Base-by-base conservation (phyloP, 441 rosid genomes). In the Arabidopsis lyrata region DNA sequence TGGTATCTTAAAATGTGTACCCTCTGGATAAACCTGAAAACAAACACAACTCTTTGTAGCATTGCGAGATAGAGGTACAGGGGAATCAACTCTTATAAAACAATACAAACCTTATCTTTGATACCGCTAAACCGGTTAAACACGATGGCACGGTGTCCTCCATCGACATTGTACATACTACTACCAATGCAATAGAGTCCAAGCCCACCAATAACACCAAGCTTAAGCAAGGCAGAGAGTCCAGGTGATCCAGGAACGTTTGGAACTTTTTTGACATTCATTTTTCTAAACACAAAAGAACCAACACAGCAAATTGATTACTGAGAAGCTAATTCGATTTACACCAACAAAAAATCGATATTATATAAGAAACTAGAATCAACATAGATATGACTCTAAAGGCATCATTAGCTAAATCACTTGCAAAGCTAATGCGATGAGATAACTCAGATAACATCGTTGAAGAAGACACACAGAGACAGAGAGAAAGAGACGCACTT, bases 1-100 rank as follows among this genome's bases (percentile, higher is more conserved):
- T 11, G 95, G 97, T 68, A 89, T 5, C 86, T 83, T 88, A 39
- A 89, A 76, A 77, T 89, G 93, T 5, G 97, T 91, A 5, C 97
- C 97, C 73, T 91, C 97, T 35, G 93, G 90, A 72, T 87, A 49
- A 8, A 49, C 54, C 53, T 91, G 52, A 24, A 22, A 36, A 14
- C 11, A 39, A 6, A 20, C 3, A 24, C 24, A 22, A 22, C 1
- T 1, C 1, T 3, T 8, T 16, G 3, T 22, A 50, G n/a, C 55
- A 50, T 48, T 48, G 10, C 0, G 69, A 32, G 32, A 32, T 49
- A 6, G 10, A 18, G 4, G 32, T 12, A 31, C 10, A 49, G n/a
- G 41, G 16, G 1, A 42, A 7, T 0, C 22, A 35, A 66, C 3
- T 52, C 48, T 5, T 5, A 9, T 44, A 39, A 39, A 55, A 29